Conservation (phyloP, 331 rosid species). For the Phaseolus coccineus region DNA sequence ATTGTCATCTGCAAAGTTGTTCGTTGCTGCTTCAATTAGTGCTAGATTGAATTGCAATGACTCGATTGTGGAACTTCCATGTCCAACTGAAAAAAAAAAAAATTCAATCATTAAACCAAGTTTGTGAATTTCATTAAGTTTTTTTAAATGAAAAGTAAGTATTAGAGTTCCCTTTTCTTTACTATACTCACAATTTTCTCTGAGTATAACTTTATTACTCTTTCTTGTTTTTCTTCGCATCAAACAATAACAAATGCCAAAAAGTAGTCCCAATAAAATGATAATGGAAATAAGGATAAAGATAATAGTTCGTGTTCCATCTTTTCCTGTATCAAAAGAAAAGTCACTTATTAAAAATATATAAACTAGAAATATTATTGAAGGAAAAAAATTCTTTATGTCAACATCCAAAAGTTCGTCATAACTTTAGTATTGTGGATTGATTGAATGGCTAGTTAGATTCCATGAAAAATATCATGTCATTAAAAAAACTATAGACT, state of each 20-base stretch:
- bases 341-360: too few relatives aligned
- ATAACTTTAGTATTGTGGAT: too few relatives aligned
- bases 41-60: constrained; percentile 3
- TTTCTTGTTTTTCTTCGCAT: background rate
- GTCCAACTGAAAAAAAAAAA: constrained; percentile 37
- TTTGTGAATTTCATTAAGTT: background rate
- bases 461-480: too few relatives aligned
- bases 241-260: background rate
- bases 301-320: background rate
- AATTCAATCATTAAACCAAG: background rate
- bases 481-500: too few relatives aligned
- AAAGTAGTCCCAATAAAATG: background rate
- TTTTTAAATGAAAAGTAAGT: background rate
- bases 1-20: background rate
- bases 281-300: background rate
- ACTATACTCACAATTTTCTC: background rate
- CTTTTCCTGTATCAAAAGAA: background rate
- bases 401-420: too few relatives aligned
- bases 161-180: background rate
- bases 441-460: too few relatives aligned
- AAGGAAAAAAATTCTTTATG: background rate
- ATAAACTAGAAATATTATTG: background rate
- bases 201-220: background rate
- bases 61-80: constrained; percentile 13
- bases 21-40: background rate